Evolutionary conservation across 345 rosid genomes (phyloP).

Genomic region (Eucalyptus coolabah): DNA sequence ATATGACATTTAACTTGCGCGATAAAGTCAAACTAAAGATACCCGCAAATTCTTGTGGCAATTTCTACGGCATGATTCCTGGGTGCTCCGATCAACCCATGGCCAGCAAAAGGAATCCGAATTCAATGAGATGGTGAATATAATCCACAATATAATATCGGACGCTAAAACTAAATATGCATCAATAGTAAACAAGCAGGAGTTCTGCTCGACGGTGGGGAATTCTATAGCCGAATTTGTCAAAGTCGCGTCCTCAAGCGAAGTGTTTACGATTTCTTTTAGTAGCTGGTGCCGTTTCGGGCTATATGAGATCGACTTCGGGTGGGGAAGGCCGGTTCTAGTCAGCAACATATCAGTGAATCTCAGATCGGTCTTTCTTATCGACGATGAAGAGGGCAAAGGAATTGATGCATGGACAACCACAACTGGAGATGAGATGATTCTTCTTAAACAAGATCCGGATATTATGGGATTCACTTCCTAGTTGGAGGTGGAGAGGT

Average conservation of each 20-base stretch:
- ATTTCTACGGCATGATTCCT: not conserved
- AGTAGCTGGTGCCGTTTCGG: slow-evolving; percentile 24
- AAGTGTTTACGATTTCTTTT: not conserved
- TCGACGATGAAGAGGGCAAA: slow-evolving; percentile 16
- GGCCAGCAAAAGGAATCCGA: not conserved
- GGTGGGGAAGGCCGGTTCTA: slow-evolving; percentile 45
- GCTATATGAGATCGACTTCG: slow-evolving; percentile 31
- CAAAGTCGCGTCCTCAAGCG: not conserved
- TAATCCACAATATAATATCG: not conserved
- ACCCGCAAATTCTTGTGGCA: not conserved
- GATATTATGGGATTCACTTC: not conserved
- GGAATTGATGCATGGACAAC: slow-evolving; percentile 48
- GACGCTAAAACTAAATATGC: not conserved
- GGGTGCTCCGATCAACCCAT: not conserved
- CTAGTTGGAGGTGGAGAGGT: not conserved
- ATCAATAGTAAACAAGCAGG: not conserved
- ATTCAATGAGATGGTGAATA: not conserved
- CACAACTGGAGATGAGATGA: not conserved
- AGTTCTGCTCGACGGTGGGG: not conserved
- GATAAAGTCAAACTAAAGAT: not conserved
- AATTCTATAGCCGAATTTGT: not conserved
- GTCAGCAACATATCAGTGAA: slow-evolving; percentile 13
- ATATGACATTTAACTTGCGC: not conserved
- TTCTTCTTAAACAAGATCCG: not conserved
- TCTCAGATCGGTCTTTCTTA: slow-evolving; percentile 8